Evolutionary conservation across 345 rosid species (phyloP).

Genomic region (Sonneratia alba): DNA sequence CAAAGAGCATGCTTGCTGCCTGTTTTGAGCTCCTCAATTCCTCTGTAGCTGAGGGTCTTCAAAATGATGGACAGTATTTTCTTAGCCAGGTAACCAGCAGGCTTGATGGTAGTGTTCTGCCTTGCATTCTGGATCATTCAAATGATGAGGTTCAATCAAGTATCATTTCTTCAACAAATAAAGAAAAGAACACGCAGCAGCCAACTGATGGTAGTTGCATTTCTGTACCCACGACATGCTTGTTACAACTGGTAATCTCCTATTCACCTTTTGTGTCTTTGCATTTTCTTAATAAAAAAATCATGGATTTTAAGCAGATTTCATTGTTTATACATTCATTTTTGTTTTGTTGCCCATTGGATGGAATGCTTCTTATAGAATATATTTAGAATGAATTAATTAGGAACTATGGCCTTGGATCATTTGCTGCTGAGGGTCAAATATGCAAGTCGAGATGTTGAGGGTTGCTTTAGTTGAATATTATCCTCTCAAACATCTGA

Average conservation of each 20-base stretch:
- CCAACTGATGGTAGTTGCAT: conserved; percentile 20
- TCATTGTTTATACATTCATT: neutral
- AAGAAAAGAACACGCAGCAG: conserved; percentile 21
- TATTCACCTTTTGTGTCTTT: conserved; percentile 5
- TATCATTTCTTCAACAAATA: conserved; percentile 28
- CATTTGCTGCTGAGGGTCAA: neutral
- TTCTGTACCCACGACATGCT: conserved; percentile 33
- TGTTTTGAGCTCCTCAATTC: conserved; percentile 65
- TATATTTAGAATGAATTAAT: neutral
- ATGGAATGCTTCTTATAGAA: neutral
- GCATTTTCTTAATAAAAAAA: neutral
- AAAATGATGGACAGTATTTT: conserved; percentile 44
- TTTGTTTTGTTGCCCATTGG: neutral
- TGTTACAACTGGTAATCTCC: conserved; percentile 69
- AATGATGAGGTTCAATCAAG: conserved; percentile 28
- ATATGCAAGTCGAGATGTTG: neutral
- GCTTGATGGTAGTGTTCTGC: conserved; percentile 26
- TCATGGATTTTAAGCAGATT: neutral
- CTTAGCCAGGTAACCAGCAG: conserved; percentile 45
- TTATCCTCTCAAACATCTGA: neutral
- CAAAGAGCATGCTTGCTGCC: conserved; percentile 57
- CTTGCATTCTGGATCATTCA: conserved; percentile 17
- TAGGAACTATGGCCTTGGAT: neutral
- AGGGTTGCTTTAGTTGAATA: neutral
- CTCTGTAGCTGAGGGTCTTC: conserved; percentile 40